Base-by-base conservation (phyloP, 2,329 filamentous ascomycete species). In the Fusarium succisae region DNA sequence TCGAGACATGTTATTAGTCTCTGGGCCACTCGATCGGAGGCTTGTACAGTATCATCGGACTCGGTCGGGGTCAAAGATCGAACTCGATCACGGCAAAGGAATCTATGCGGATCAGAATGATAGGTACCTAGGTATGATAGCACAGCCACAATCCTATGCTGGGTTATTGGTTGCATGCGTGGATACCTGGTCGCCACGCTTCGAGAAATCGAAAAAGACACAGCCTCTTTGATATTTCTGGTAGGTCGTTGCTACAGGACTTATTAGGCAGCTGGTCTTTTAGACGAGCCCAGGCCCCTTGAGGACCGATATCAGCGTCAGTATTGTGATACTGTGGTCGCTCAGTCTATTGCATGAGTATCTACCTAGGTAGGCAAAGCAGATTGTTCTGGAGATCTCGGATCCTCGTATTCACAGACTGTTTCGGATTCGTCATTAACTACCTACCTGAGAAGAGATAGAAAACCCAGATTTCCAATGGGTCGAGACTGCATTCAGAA, bases 71-170 rank as follows among this genome's bases (percentile, higher is more conserved):
- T 24, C 12, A 59, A 32, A 35, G 35, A 59, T 32, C 35, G 41
- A 63, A 38, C 41, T 61, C 44, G 44, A 41, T 66, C 44, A 28
- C 17, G 38, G 38, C 17, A 32, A 35, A n/a, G 28, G 54, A 70
- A 26, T 43, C 24, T n/a, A 47, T 41, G 54, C 20, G 39, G 37
- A 47, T 56, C 47, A 35, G 30, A 44, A 22, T 41, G 28, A 35
- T 51, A 35, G 32, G 32, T 35, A 11, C 8, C 3, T 30, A 37
- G 30, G 22, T 24, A 15, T 26, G 17, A 37, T 20, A 47, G 38
- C 70, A 70, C 60, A 73, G 70, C 70, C 70, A 73, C 70, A 70
- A 50, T 48, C 45, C n/a, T 38, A 26, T 43, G 24, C 37, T 55
- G 37, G 35, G 24, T 28, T 28, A 24, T 28, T 68, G 60, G 57